Conservation (phyloP, 108 stramenopile genomes). For the Fragilaria crotonensis region DNA sequence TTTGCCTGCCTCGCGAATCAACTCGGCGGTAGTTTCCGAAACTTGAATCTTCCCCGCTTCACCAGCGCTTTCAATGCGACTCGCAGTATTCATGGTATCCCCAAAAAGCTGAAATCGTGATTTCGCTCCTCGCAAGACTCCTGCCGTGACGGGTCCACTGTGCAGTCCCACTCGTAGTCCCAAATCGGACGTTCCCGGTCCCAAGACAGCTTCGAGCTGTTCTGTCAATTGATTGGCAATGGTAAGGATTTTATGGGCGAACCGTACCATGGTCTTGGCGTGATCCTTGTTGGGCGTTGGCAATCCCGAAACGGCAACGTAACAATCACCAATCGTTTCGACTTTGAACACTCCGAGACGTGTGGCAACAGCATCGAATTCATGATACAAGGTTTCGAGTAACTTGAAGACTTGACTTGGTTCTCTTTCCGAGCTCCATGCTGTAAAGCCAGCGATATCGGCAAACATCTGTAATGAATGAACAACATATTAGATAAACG, state of each 20-base stretch:
- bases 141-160: not conserved
- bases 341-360: constrained; percentile 43
- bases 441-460: constrained; percentile 54
- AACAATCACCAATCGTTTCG: constrained; percentile 11
- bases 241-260: not conserved
- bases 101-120: constrained; percentile 9
- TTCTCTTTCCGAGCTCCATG: constrained; percentile 27
- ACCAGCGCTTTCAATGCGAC: constrained; percentile 3
- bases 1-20: constrained; percentile 1
- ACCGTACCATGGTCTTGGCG: constrained; percentile 1
- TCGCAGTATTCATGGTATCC: constrained; percentile 15
- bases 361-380: constrained; percentile 29
- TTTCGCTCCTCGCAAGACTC: constrained; percentile 1
- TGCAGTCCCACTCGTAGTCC: constrained; percentile 1
- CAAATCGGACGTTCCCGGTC: constrained; percentile 1
- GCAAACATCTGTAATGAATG: constrained; percentile 19
- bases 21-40: constrained; percentile 3
- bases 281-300: not conserved
- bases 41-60: constrained; percentile 4
- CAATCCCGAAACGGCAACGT: not conserved
- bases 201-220: not conserved
- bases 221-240: not conserved
- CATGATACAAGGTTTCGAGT: constrained; percentile 37
- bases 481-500: not conserved
- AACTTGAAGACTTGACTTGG: constrained; percentile 40